Conservation (phyloP, 192 early-diverging fungal genomes). For the Coemansia sp. region DNA sequence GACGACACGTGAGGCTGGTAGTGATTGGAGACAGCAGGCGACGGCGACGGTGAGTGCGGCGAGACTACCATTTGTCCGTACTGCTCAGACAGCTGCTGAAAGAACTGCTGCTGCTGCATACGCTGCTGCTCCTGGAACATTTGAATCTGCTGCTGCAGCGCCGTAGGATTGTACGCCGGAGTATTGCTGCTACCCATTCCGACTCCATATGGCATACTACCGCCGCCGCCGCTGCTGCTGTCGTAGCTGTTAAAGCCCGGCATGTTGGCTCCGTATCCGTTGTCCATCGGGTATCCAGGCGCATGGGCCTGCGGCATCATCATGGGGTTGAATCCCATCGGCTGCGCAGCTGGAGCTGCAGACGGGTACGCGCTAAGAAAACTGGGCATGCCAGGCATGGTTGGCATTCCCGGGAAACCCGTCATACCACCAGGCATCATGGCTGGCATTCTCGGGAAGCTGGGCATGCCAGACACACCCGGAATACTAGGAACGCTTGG, state of each 20-base stretch:
- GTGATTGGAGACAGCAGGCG: neutral
- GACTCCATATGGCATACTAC: no score
- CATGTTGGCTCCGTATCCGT: neutral
- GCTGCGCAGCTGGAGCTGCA: neutral
- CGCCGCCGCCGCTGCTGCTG: neutral
- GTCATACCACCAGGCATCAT: no score
- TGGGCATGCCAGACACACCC: neutral
- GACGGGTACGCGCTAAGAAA: neutral
- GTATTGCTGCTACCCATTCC: no score
- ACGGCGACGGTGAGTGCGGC: no score
- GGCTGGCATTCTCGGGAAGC: no score
- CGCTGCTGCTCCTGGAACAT: conserved; percentile 55
- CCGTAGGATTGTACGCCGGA: conserved; percentile 2
- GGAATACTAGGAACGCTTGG: neutral
- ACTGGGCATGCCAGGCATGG: neutral
- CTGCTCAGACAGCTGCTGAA: conserved; percentile 36
- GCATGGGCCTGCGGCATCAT: conserved; percentile 2
- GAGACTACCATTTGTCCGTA: conserved; percentile 27
- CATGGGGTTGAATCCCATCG: conserved; percentile 15
- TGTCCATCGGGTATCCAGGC: neutral
- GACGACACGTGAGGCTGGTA: neutral
- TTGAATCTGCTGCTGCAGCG: conserved; percentile 40
- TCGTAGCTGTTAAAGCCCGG: neutral
- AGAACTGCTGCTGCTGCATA: conserved; percentile 47
- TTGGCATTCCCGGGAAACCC: no score